phyloP scores from a whole-genome alignment of 371 early-diverging fungal genomes.

The Mortierella sp. region DNA sequence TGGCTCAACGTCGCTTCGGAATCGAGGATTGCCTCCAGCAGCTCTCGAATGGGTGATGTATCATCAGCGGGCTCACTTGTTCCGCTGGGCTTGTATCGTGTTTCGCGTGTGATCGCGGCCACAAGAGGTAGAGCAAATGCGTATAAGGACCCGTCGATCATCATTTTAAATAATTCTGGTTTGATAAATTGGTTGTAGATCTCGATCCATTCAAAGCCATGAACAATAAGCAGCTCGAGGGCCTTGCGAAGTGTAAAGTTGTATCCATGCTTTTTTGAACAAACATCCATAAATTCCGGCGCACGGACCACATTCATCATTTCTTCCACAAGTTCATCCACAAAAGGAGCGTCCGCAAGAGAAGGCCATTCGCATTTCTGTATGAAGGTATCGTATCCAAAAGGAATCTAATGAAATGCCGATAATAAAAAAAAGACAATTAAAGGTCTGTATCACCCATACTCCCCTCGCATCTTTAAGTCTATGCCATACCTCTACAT shows the following conservation, averaged over 20 bases:
- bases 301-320: conserved; percentile 18
- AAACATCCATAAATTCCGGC: conserved; percentile 16
- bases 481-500: conserved; percentile 1
- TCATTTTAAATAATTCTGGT: conserved; percentile 23
- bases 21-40: conserved; percentile 26
- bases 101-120: conserved; percentile 25
- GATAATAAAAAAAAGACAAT: no score
- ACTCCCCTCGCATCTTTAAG: neutral
- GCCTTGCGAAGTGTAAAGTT: conserved; percentile 32
- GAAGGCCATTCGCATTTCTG: conserved; percentile 35
- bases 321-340: conserved; percentile 29
- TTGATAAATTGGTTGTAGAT: conserved; percentile 32
- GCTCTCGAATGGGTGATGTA: conserved; percentile 16
- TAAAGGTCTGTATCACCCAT: neutral
- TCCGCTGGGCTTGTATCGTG: neutral
- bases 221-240: conserved; percentile 37
- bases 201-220: conserved; percentile 42
- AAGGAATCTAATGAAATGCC: conserved; percentile 5
- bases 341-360: conserved; percentile 25
- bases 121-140: conserved; percentile 34
- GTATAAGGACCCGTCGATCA: conserved; percentile 17
- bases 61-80: neutral
- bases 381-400: conserved; percentile 24
- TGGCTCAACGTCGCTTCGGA: conserved; percentile 28
- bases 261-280: conserved; percentile 6